These are phyloP conservation scores for Bombardia bombarda DNA, from an alignment of 495 filamentous ascomycete genomes.

Conservation along the genomic window DNA sequence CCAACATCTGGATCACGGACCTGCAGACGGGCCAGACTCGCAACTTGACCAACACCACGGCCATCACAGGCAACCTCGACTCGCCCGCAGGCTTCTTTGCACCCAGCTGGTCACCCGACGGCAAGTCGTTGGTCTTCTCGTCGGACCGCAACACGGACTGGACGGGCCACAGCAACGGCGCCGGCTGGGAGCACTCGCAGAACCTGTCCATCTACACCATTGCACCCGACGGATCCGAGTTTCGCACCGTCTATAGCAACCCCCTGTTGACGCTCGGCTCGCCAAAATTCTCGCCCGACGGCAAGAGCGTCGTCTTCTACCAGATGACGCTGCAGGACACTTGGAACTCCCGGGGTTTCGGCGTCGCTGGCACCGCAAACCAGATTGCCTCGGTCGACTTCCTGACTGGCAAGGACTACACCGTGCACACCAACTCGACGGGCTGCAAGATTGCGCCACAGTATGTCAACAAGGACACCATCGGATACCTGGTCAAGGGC, in stretches of 20 bases:
- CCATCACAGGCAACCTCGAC: neutral
- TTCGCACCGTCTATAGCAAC: neutral
- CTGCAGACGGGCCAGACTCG: neutral
- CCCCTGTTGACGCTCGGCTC: neutral
- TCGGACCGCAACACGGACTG: neutral
- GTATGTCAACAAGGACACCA: neutral
- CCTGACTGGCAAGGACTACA: neutral
- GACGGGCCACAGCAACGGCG: neutral
- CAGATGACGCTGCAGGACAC: conserved; percentile 1
- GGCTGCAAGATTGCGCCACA: neutral
- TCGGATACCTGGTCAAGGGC: neutral
- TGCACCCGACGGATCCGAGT: neutral
- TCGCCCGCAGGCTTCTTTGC: neutral
- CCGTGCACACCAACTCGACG: neutral
- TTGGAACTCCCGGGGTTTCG: neutral
- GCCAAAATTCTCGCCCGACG: conserved; percentile 1
- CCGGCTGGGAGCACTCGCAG: neutral
- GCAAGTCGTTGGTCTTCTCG: neutral
- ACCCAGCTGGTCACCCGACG: neutral
- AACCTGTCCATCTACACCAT: conserved; percentile 2
- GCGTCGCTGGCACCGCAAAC: neutral
- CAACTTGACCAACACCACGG: neutral
- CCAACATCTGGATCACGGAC: neutral
- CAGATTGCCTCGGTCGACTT: neutral
- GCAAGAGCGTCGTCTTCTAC: neutral